Evolutionary conservation across 192 early-diverging fungal genomes (phyloP), one percentile per base, ranked within the genome.

Genomic region (Dissophora globulifera): DNA sequence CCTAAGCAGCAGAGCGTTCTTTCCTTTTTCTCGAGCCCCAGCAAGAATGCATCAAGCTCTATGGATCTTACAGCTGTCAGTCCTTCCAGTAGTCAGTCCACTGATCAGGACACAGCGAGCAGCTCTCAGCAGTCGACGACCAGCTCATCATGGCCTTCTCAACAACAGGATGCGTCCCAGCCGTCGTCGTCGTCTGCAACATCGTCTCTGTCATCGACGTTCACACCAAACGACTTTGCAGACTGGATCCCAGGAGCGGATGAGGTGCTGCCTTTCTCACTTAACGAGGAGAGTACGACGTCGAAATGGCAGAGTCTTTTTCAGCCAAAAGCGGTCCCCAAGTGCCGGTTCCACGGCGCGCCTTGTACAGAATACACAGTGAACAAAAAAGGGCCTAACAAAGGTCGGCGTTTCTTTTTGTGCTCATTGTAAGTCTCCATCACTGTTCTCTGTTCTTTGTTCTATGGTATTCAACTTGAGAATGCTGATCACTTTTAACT

Each of bases 381-480:
- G 22, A 91, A 87, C 61, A 93, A 93, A 68, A 50, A 83, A 23
- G 91, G 92, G 9, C 82, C 83, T 13, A 93, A 92, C 79, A 83
- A 91, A 29, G 90, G 91, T 2, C 72, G 88, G 12, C 48, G 64
- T 35, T 93, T 93, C 58, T 93, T 82, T 58, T 74, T 89, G 20
- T 92, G 92, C 66, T 53, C 52, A n/a, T 26, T 54, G 50, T 55
- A 55, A 35, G 31, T 58, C 3, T n/a, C 57, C 0, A 10, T 30
- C 2, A 29, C 17, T 42, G 5, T 40, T 29, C 42, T 50, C 20
- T 52, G n/a, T 32, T 35, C 4, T 7, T 50, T 48, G 35, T 7
- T 27, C 2, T 13, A 35, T 11, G n/a, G n/a, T n/a, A n/a, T n/a
- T n/a, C n/a, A n/a, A n/a, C n/a, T n/a, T n/a, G n/a, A n/a, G n/a